Conservation (phyloP, 352 stramenopile genomes). For the Pythium utonaiense region DNA sequence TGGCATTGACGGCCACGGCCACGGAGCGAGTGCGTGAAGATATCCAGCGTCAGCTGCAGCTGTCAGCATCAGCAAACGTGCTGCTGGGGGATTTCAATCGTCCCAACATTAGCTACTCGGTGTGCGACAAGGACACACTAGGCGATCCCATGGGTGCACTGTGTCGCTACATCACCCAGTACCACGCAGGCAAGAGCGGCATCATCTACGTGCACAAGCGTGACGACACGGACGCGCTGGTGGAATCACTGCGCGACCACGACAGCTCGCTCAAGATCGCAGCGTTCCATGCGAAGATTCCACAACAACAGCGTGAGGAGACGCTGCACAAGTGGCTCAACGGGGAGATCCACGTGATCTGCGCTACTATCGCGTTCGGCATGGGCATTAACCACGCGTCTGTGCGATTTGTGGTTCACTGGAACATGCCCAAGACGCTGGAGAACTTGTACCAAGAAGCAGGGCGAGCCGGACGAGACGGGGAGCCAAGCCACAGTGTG, state of each 20-base stretch:
- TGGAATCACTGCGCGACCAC: conserved; percentile 25
- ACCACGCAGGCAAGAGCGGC: conserved; percentile 30
- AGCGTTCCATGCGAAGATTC: conserved; percentile 55
- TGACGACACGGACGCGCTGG: conserved; percentile 46
- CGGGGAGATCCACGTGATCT: conserved; percentile 70
- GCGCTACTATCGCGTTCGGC: conserved; percentile 92
- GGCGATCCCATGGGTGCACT: conserved; percentile 39
- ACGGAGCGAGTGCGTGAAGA: conserved; percentile 59
- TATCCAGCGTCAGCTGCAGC: conserved; percentile 42
- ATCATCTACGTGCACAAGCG: conserved; percentile 60
- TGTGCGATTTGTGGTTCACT: conserved; percentile 90
- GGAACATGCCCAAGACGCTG: conserved; percentile 83
- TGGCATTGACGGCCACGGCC: conserved; percentile 91
- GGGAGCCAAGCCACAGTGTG: conserved; percentile 78
- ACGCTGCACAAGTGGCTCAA: conserved; percentile 46
- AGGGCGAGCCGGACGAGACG: conserved; percentile 93
- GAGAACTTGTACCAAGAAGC: conserved; percentile 98
- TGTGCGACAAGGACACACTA: conserved; percentile 46
- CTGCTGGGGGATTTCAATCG: conserved; percentile 59
- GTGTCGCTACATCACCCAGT: conserved; percentile 37
- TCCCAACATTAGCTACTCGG: conserved; percentile 51
- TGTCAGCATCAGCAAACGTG: conserved; percentile 32
- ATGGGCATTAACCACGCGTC: conserved; percentile 92
- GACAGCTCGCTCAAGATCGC: conserved; percentile 30
- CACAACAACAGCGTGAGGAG: conserved; percentile 30